Base-by-base conservation (phyloP, 164 flowering plant species). In the Houttuynia cordata region DNA sequence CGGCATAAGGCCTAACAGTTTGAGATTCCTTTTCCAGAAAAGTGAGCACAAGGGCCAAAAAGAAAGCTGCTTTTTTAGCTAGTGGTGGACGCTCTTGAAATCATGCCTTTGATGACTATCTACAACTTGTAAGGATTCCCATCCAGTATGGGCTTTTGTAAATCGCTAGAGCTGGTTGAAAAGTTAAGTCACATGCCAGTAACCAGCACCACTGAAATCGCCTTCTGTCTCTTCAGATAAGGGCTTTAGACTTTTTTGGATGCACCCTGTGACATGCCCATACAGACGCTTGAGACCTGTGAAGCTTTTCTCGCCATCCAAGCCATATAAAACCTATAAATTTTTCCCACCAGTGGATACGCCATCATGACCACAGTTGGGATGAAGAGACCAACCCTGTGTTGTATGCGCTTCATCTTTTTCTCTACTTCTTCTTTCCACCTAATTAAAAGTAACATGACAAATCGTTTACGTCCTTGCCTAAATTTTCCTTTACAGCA, bases 121-220 rank as follows among this genome's bases (percentile, higher is more conserved):
- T 24, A 60, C 69, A 55, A 56, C 53, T 57, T 67, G 65, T 34
- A 61, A 53, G 64, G 42, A 37, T 20, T 57, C 59, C 59, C 22
- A 51, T 64, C 51, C 39, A 24, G 61, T 47, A 63, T 58, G 67
- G 61, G 57, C 53, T 17, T n/a, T n/a, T 19, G 41, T 12, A 39
- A 17, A 21, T 8, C n/a, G 4, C 45, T n/a, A 21, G 10, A 40
- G 17, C 18, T 24, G 51, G 12, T 10, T 12, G 56, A 41, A 17
- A 53, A 22, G 62, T 24, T 52, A 52, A 47, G 10, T 70, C 73
- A 70, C 73, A 70, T 70, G 69, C 62, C 57, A 51, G 61, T 57
- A n/a, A 5, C 64, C 56, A 39, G 30, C 62, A 68, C 62, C 63
- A 54, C 45, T 23, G 56, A 30, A 25, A 24, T 54, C 49, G 53